Evolutionary conservation across 768 basidiomycete species (phyloP).

Genomic region (Melanogaster broomeanus): DNA sequence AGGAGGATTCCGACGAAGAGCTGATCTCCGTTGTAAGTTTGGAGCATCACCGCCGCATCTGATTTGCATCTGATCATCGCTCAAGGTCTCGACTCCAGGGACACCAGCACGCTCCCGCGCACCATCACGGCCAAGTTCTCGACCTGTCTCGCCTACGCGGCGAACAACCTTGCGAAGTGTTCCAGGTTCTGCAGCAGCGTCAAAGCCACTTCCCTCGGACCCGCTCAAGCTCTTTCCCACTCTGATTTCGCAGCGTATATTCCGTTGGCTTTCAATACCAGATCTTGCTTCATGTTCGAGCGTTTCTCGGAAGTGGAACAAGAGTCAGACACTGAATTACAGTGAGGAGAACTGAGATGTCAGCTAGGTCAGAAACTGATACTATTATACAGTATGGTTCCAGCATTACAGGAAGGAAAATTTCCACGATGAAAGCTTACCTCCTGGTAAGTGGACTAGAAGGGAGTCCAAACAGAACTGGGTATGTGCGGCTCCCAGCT

Average conservation of each 20-base stretch:
- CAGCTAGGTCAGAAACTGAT: neutral
- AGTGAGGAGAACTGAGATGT: conserved; percentile 43
- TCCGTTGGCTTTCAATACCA: conserved; percentile 56
- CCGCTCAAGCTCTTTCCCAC: conserved; percentile 76
- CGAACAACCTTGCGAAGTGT: conserved; percentile 15
- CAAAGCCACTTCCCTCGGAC: conserved; percentile 41
- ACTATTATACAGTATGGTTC: conserved; percentile 76
- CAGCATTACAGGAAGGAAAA: conserved; percentile 86
- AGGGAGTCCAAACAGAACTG: conserved; percentile 94
- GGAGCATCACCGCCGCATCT: neutral
- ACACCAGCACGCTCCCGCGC: conserved; percentile 67
- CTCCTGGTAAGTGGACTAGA: conserved; percentile 88
- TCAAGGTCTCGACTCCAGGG: conserved; percentile 65
- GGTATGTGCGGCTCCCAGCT: conserved; percentile 39
- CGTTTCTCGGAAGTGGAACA: conserved; percentile 85
- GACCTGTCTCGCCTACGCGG: conserved; percentile 40
- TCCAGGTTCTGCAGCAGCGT: conserved; percentile 29
- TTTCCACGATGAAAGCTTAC: conserved; percentile 77
- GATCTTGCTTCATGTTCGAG: conserved; percentile 78
- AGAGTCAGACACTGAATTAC: conserved; percentile 90
- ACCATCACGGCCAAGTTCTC: conserved; percentile 48
- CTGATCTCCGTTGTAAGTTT: conserved; percentile 68
- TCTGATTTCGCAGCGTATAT: conserved; percentile 78
- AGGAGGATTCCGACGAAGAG: conserved; percentile 66
- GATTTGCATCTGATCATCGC: conserved; percentile 9